Conservation (phyloP, 2,329 filamentous ascomycete species). For the Penicillium sp. region DNA sequence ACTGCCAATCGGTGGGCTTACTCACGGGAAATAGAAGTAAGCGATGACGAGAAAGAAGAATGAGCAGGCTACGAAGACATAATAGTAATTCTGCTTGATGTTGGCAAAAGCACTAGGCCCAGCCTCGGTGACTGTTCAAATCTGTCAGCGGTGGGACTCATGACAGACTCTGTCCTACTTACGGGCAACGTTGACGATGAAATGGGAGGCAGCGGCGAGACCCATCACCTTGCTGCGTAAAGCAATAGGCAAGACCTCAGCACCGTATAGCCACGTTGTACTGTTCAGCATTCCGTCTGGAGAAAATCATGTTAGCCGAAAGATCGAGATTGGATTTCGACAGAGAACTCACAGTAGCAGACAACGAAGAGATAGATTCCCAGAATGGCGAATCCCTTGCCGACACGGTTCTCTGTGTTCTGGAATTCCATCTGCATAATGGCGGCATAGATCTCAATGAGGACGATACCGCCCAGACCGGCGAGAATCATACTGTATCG, state of each 20-base stretch:
- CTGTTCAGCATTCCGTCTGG: constrained; percentile 53
- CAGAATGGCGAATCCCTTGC: constrained; percentile 59
- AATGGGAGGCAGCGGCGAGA: constrained; percentile 53
- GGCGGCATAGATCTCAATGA: constrained; percentile 59
- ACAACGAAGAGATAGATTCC: constrained; percentile 61
- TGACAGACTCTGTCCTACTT: constrained; percentile 6
- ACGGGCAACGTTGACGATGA: constrained; percentile 55
- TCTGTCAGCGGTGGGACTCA: background rate
- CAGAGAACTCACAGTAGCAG: constrained; percentile 47
- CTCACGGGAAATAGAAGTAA: constrained; percentile 56
- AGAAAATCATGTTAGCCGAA: background rate
- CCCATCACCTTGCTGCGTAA: constrained; percentile 57
- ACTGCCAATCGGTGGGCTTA: background rate
- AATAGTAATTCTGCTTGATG: constrained; percentile 61
- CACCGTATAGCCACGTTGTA: constrained; percentile 56
- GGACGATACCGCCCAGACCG: constrained; percentile 51
- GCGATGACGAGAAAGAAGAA: constrained; percentile 52
- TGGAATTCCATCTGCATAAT: constrained; percentile 60
- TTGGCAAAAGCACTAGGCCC: constrained; percentile 57
- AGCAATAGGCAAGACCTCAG: constrained; percentile 54
- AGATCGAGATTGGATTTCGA: background rate
- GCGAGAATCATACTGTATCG: constrained; percentile 53
- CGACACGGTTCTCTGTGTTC: constrained; percentile 53
- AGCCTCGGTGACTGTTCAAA: constrained; percentile 48
- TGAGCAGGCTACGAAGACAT: constrained; percentile 57